Conservation (phyloP, 192 early-diverging fungal species). For the Rhizoclosmatium sp. region DNA sequence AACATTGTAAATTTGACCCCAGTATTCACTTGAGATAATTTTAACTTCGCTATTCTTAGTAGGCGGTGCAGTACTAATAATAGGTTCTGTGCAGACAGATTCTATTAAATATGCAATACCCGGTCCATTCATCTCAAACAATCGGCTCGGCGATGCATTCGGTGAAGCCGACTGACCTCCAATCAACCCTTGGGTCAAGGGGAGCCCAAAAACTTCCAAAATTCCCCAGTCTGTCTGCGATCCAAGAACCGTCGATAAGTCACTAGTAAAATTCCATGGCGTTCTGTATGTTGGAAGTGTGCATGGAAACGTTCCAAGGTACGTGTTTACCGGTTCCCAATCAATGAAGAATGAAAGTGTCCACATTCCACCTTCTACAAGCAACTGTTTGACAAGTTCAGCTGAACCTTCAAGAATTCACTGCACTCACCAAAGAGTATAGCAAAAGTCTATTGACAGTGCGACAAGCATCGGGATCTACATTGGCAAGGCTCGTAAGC, state of each 20-base stretch:
- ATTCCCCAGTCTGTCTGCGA: not conserved
- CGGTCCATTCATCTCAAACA: slow-evolving; percentile 4
- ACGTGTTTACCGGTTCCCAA: slow-evolving; percentile 3
- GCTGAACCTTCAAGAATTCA: too few species aligned
- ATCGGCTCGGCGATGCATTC: not conserved
- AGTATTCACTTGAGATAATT: not conserved
- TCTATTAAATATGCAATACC: slow-evolving; percentile 2
- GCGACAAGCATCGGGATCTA: not conserved
- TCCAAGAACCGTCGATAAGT: not conserved
- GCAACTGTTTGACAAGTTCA: not conserved
- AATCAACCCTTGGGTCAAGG: not conserved
- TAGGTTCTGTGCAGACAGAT: not conserved
- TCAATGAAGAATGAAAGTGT: not conserved
- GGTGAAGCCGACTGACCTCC: not conserved
- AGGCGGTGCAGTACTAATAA: not conserved
- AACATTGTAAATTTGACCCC: slow-evolving; percentile 15
- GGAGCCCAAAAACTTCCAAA: slow-evolving; percentile 7
- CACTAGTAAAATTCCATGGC: slow-evolving; percentile 15
- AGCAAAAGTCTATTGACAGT: not conserved
- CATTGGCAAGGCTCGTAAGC: not conserved
- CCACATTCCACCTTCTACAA: slow-evolving; percentile 9
- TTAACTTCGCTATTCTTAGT: not conserved
- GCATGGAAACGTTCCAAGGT: slow-evolving; percentile 5
- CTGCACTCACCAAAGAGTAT: not conserved
- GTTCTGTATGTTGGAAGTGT: slow-evolving; percentile 4